phyloP scores from a whole-genome alignment of 2,329 filamentous ascomycete genomes.

The Diplocarpon mali region DNA sequence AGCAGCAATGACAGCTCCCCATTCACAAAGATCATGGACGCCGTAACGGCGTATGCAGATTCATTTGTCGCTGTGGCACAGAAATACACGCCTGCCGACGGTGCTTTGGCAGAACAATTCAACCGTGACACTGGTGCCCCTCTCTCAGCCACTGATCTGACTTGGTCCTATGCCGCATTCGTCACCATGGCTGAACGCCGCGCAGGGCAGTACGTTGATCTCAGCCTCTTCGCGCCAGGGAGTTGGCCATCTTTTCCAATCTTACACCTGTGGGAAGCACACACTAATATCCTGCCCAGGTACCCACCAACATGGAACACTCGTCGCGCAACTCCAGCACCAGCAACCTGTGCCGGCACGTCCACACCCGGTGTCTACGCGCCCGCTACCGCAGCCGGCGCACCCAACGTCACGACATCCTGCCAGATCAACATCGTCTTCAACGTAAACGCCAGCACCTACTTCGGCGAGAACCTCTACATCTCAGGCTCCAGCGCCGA shows the following conservation, averaged over 20 bases:
- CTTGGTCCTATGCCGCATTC: conserved; percentile 64
- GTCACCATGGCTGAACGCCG: conserved; percentile 49
- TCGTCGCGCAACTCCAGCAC: conserved; percentile 33
- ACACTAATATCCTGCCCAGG: too few relatives aligned
- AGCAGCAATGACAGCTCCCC: conserved; percentile 48
- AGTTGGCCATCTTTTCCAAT: too few relatives aligned
- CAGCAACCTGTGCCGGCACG: conserved; percentile 36
- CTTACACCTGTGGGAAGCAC: too few relatives aligned
- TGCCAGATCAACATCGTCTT: conserved; percentile 32
- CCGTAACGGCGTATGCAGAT: conserved; percentile 53
- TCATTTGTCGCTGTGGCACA: conserved; percentile 39
- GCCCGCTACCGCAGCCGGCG: conserved; percentile 34
- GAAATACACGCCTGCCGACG: conserved; percentile 43
- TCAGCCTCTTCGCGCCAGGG: too few relatives aligned
- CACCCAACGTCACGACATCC: conserved; percentile 20
- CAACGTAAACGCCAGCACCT: conserved; percentile 35
- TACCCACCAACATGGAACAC: conserved; percentile 45
- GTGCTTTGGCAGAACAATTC: conserved; percentile 57
- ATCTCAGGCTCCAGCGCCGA: conserved; percentile 33
- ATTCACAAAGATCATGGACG: conserved; percentile 34
- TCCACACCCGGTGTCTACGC: conserved; percentile 40
- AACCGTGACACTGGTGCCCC: conserved; percentile 40
- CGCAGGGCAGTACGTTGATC: conserved; percentile 30
- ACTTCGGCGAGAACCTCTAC: conserved; percentile 37
- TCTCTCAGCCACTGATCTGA: conserved; percentile 55